Evolutionary conservation across 2,329 filamentous ascomycete genomes (phyloP).

Genomic region (Botrytis sinoallii): DNA sequence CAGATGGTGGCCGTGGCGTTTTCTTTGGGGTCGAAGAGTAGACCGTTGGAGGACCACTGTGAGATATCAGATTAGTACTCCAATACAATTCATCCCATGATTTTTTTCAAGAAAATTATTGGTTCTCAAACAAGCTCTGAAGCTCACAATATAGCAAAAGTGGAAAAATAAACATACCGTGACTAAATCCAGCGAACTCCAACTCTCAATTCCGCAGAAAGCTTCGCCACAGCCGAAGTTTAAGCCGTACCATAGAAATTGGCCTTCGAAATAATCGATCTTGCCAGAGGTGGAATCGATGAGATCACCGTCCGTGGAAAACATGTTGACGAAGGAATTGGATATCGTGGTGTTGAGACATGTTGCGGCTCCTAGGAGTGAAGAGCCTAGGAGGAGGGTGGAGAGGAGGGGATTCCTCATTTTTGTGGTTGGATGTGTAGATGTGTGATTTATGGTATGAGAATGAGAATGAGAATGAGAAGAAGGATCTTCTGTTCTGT

Average conservation of each 20-base stretch:
- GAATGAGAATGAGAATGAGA: neutral
- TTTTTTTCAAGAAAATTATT: neutral
- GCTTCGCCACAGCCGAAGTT: slow-evolving; percentile 24
- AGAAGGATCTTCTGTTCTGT: neutral
- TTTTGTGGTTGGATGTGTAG: neutral
- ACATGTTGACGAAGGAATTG: slow-evolving; percentile 20
- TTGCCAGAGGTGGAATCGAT: slow-evolving; percentile 32
- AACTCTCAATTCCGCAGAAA: slow-evolving; percentile 29
- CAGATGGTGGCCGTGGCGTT: neutral
- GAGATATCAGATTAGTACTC: neutral
- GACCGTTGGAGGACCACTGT: slow-evolving; percentile 15
- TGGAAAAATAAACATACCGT: slow-evolving; percentile 10
- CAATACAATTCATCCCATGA: neutral
- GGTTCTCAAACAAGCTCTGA: neutral
- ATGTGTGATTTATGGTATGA: neutral
- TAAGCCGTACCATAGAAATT: slow-evolving; percentile 31
- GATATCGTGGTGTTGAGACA: slow-evolving; percentile 8
- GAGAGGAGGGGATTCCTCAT: neutral
- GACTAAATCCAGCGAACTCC: slow-evolving; percentile 11
- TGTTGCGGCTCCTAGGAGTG: neutral
- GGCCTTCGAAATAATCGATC: slow-evolving; percentile 29
- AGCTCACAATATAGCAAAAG: neutral
- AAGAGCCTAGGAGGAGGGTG: neutral
- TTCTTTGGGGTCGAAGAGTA: slow-evolving; percentile 9
- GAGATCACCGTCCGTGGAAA: slow-evolving; percentile 31